Conservation (phyloP, 2,329 filamentous ascomycete species). For the Endoconidiophora laricicola region DNA sequence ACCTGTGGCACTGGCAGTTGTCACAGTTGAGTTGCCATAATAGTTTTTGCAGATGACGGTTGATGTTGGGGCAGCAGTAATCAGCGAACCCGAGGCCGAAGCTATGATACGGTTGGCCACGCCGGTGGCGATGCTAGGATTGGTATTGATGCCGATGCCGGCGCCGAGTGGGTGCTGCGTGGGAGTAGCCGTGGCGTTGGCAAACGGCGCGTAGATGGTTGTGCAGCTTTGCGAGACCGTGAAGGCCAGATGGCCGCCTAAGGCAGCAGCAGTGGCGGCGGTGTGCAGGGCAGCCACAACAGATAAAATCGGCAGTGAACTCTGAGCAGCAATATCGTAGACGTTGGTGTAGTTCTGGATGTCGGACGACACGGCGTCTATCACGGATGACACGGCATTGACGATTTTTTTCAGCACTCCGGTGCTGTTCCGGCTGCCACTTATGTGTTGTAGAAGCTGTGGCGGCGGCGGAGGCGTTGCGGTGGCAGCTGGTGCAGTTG, state of each 20-base stretch:
- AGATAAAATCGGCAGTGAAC: not conserved
- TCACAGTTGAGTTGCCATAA: not conserved
- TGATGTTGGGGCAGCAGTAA: slow-evolving; percentile 3
- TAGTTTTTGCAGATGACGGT: slow-evolving; percentile 6
- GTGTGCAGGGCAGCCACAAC: not conserved
- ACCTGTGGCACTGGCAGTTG: not conserved
- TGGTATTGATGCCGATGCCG: not conserved
- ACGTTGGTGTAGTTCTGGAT: slow-evolving; percentile 6
- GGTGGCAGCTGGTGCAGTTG: not conserved
- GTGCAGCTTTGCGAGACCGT: slow-evolving; percentile 3
- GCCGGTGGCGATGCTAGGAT: not conserved
- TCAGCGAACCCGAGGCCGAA: slow-evolving; percentile 2
- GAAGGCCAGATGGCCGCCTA: not conserved
- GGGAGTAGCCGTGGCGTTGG: slow-evolving; percentile 3
- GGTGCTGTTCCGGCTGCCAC: not conserved
- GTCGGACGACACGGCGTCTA: slow-evolving; percentile 1
- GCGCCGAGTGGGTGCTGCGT: not conserved
- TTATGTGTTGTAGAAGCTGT: not conserved
- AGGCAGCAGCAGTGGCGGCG: not conserved
- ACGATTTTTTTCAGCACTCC: not conserved
- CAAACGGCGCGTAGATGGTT: slow-evolving; percentile 9
- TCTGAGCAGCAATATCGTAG: not conserved
- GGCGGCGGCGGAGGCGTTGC: not conserved
- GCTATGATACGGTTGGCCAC: not conserved
- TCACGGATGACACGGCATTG: not conserved